Evolutionary conservation across 352 stramenopile genomes (phyloP).

Genomic region (Phytophthora aleatoria): DNA sequence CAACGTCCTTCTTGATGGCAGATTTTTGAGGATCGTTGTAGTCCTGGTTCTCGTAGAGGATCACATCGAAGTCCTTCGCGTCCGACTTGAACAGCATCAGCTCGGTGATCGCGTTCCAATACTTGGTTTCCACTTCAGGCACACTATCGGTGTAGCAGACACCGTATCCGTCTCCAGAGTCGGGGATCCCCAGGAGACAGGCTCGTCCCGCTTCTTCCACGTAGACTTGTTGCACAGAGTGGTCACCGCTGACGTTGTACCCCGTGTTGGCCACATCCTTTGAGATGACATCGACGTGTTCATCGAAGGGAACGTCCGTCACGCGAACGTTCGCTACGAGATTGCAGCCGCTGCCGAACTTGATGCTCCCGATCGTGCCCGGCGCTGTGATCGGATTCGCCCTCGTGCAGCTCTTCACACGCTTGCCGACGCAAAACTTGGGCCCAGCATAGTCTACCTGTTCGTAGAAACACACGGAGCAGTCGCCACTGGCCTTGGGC

Average conservation of each 20-base stretch:
- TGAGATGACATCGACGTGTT: constrained; percentile 39
- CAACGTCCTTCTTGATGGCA: not conserved
- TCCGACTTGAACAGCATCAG: constrained; percentile 48
- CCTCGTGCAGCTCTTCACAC: constrained; percentile 25
- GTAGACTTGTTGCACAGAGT: constrained; percentile 48
- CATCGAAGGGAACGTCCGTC: constrained; percentile 38
- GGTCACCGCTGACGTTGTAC: constrained; percentile 31
- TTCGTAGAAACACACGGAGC: constrained; percentile 55
- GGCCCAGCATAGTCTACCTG: constrained; percentile 35
- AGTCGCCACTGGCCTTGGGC: constrained; percentile 21
- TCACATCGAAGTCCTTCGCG: constrained; percentile 46
- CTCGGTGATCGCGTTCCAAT: constrained; percentile 41
- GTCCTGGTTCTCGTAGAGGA: constrained; percentile 43
- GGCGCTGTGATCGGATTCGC: constrained; percentile 42
- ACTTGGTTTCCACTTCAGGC: constrained; percentile 30
- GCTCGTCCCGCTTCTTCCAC: constrained; percentile 50
- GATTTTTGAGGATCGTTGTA: constrained; percentile 29
- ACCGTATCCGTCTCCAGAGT: constrained; percentile 27
- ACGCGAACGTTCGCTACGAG: constrained; percentile 49
- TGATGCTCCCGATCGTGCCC: constrained; percentile 48
- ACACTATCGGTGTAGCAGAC: constrained; percentile 41
- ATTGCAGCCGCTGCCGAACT: constrained; percentile 43
- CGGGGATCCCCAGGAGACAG: constrained; percentile 38
- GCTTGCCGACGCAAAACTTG: constrained; percentile 45
- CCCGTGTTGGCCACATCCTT: constrained; percentile 38